These are phyloP conservation scores for Exophiala aquamarina DNA, from an alignment of 2,329 filamentous ascomycete species.

Conservation along the genomic window DNA sequence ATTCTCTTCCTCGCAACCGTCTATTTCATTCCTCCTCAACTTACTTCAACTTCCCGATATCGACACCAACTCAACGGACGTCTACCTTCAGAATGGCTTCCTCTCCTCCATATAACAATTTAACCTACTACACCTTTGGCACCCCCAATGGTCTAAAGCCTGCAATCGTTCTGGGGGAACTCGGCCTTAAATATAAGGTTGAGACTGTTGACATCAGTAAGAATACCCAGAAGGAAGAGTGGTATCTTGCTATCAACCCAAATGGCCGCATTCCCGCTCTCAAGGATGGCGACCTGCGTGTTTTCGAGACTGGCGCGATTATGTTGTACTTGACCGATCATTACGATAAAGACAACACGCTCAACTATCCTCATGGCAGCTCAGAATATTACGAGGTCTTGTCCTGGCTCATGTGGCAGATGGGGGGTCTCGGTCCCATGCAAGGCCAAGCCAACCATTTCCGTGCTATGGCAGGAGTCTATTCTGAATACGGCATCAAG, in stretches of 20 bases:
- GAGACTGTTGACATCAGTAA: slow-evolving; percentile 44
- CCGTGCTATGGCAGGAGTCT: slow-evolving; percentile 43
- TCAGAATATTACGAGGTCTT: slow-evolving; percentile 46
- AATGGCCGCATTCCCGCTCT: slow-evolving; percentile 51
- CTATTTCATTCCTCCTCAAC: too few species aligned
- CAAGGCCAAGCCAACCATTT: slow-evolving; percentile 50
- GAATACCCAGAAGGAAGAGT: slow-evolving; percentile 45
- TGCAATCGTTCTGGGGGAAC: slow-evolving; percentile 40
- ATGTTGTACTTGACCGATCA: slow-evolving; percentile 46
- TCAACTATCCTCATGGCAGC: slow-evolving; percentile 45
- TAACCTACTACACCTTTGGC: slow-evolving; percentile 20
- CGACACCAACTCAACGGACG: too few species aligned
- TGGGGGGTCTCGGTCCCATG: slow-evolving; percentile 43
- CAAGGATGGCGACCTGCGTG: slow-evolving; percentile 38
- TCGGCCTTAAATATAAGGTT: slow-evolving; percentile 35
- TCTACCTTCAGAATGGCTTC: neutral
- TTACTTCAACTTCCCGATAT: too few species aligned
- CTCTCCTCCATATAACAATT: slow-evolving; percentile 19
- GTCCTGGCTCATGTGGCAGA: slow-evolving; percentile 49
- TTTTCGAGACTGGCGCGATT: slow-evolving; percentile 49
- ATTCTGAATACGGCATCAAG: slow-evolving; percentile 47
- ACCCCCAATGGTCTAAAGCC: slow-evolving; percentile 35
- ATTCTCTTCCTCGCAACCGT: too few species aligned
- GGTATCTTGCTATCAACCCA: slow-evolving; percentile 50
- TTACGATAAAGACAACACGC: slow-evolving; percentile 44